Evolutionary conservation across 2,329 filamentous ascomycete genomes (phyloP).

Genomic region (Fusarium palustre): DNA sequence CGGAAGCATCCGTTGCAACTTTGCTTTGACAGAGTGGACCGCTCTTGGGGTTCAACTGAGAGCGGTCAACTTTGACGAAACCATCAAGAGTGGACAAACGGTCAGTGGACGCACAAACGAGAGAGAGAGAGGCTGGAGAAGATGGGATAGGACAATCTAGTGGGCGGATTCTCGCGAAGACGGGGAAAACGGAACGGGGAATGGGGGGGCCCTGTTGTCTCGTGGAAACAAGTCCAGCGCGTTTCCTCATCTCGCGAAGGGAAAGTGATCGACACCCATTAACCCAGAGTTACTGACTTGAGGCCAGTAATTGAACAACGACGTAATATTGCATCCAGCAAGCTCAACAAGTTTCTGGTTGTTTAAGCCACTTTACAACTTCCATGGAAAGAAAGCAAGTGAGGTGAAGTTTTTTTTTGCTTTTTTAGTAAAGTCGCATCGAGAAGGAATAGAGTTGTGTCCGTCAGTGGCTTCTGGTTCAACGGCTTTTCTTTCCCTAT

Average conservation of each 20-base stretch:
- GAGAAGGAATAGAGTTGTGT: slow-evolving; percentile 6
- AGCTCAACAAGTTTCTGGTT: slow-evolving; percentile 17
- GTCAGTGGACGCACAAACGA: slow-evolving; percentile 28
- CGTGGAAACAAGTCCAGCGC: slow-evolving; percentile 28
- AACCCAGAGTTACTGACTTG: neutral
- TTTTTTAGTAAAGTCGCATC: slow-evolving; percentile 7
- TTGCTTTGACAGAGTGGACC: slow-evolving; percentile 29
- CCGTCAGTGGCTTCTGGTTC: slow-evolving; percentile 32
- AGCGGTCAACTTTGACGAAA: slow-evolving; percentile 25
- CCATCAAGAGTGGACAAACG: slow-evolving; percentile 33
- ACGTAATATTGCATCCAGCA: slow-evolving; percentile 41
- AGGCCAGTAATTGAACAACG: slow-evolving; percentile 14
- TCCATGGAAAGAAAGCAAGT: slow-evolving; percentile 13
- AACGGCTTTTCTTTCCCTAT: slow-evolving; percentile 15
- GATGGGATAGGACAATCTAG: neutral
- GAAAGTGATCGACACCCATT: slow-evolving; percentile 42
- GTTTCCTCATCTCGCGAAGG: slow-evolving; percentile 22
- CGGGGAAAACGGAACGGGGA: slow-evolving; percentile 30
- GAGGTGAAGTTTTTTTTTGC: slow-evolving; percentile 5
- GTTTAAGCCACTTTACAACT: neutral
- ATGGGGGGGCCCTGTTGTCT: slow-evolving; percentile 32
- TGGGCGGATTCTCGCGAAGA: slow-evolving; percentile 13
- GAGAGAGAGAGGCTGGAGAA: slow-evolving; percentile 20
- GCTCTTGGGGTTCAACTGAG: neutral
- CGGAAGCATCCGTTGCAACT: slow-evolving; percentile 16